Conservation (phyloP, 2,329 filamentous ascomycete genomes). For the Colletotrichum horii region DNA sequence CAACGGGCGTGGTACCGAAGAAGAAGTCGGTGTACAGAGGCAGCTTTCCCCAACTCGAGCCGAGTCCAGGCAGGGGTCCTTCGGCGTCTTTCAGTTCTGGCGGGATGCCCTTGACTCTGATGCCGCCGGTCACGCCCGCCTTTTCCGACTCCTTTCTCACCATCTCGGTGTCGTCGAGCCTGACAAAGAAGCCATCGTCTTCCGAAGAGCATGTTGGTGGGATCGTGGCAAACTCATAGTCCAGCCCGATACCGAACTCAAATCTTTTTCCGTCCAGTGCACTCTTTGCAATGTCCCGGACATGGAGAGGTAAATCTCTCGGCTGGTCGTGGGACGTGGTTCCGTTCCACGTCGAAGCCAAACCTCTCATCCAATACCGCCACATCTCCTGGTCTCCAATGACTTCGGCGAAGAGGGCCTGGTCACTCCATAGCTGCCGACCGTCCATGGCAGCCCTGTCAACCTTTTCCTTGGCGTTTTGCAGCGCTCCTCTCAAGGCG, state of each 20-base stretch:
- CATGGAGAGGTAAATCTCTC: slow-evolving; percentile 17
- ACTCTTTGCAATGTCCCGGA: slow-evolving; percentile 30
- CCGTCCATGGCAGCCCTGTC: slow-evolving; percentile 29
- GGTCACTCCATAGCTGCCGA: slow-evolving; percentile 43
- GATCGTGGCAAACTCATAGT: slow-evolving; percentile 42
- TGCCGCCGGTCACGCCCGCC: slow-evolving; percentile 33
- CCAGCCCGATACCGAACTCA: slow-evolving; percentile 43
- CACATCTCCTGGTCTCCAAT: slow-evolving; percentile 43
- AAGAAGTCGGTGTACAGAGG: slow-evolving; percentile 42
- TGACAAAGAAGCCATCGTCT: slow-evolving; percentile 39
- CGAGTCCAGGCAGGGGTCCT: slow-evolving; percentile 12
- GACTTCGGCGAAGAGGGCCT: slow-evolving; percentile 42
- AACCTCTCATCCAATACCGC: slow-evolving; percentile 34
- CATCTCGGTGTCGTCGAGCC: slow-evolving; percentile 27
- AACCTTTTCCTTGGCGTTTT: slow-evolving; percentile 33
- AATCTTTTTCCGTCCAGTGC: slow-evolving; percentile 32
- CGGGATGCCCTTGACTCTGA: slow-evolving; percentile 32
- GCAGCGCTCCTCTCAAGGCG: slow-evolving; percentile 27
- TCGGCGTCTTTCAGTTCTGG: slow-evolving; percentile 29
- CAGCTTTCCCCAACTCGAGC: slow-evolving; percentile 30
- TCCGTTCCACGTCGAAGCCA: slow-evolving; percentile 38
- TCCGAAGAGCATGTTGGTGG: slow-evolving; percentile 41
- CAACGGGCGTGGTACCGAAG: slow-evolving; percentile 39
- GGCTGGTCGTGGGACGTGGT: slow-evolving; percentile 17
- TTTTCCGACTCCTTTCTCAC: slow-evolving; percentile 28